Evolutionary conservation across 2,329 filamentous ascomycete species (phyloP), one percentile per base, ranked within the genome.

Genomic region (Pleoardoris graminearum): DNA sequence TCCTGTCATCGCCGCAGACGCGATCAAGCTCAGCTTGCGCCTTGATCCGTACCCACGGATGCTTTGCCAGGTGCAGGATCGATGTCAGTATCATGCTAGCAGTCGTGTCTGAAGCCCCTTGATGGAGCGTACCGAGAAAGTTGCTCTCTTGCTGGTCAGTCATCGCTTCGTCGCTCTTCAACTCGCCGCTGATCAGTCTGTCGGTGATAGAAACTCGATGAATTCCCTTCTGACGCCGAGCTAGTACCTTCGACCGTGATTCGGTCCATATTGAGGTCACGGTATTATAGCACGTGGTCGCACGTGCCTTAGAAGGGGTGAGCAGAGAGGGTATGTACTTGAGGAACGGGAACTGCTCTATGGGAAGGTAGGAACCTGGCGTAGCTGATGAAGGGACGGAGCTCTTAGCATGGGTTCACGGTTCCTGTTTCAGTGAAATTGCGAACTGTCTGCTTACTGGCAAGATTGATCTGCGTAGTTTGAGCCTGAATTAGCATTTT

Each of bases 311-410:
- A 16, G 57, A 49, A 35, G 36, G 47, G 21, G 51, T 49, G 60
- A 62, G 61, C 8, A 46, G 50, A 11, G 60, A 55, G 3, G 65
- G 63, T 14, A 68, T 44, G 16, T 44, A 59, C 43, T 61, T 64
- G 50, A 68, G 51, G 19, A 67, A 58, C 10, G 65, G 65, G 35
- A 66, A 67, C 50, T 63, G 54, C 27, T 65, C 63, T 51, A 54
- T 14, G 7, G 48, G 44, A 54, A 63, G 12, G 54, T 48, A 22
- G 52, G 23, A 35, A 62, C 53, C 45, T 22, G 41, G 41, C 4
- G 41, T 44, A 22, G 17, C 41, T 44, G 17, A 10, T 22, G 25
- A 7, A 37, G 19, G 4, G 22, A 32, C 59, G 27, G 55, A 55
- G 12, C 14, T 11, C 21, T 38, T 55, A 17, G 54, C 45, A 37